These are phyloP conservation scores for Didymella pomorum DNA, from an alignment of 2,329 filamentous ascomycete genomes.

Conservation along the genomic window DNA sequence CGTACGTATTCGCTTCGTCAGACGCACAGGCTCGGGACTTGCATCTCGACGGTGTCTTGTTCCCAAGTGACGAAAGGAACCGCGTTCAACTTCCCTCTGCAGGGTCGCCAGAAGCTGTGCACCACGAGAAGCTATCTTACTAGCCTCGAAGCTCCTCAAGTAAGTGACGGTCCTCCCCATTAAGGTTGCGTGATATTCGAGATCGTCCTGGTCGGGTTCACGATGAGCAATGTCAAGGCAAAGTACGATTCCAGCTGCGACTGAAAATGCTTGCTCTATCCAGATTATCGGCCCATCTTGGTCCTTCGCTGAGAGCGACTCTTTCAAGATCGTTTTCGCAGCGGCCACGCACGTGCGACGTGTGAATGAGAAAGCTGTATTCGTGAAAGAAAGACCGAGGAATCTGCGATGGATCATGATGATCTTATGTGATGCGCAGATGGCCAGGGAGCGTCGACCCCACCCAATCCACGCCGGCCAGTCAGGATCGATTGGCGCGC, in stretches of 20 bases:
- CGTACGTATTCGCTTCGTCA: background rate
- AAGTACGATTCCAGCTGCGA: conserved; percentile 52
- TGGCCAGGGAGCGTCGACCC: conserved; percentile 50
- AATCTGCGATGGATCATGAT: conserved; percentile 56
- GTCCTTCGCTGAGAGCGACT: conserved; percentile 42
- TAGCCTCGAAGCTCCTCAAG: conserved; percentile 19
- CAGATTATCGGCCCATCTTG: conserved; percentile 50
- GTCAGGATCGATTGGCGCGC: conserved; percentile 33
- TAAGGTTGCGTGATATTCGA: conserved; percentile 16
- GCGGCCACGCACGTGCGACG: conserved; percentile 52
- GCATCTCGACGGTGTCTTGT: background rate
- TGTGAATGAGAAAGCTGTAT: conserved; percentile 50
- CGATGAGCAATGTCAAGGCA: conserved; percentile 52
- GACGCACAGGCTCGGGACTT: background rate
- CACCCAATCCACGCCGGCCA: conserved; percentile 52
- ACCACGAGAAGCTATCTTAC: conserved; percentile 25
- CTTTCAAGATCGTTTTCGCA: conserved; percentile 52
- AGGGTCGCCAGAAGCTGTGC: conserved; percentile 21
- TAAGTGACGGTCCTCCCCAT: conserved; percentile 22
- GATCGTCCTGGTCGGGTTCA: conserved; percentile 16
- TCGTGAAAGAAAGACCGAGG: conserved; percentile 50
- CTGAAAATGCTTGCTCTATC: conserved; percentile 54
- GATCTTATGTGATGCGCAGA: conserved; percentile 52
- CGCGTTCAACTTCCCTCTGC: conserved; percentile 18
- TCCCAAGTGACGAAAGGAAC: background rate